Evolutionary conservation across 495 filamentous ascomycete genomes (phyloP).

Genomic region (Podospora didyma): DNA sequence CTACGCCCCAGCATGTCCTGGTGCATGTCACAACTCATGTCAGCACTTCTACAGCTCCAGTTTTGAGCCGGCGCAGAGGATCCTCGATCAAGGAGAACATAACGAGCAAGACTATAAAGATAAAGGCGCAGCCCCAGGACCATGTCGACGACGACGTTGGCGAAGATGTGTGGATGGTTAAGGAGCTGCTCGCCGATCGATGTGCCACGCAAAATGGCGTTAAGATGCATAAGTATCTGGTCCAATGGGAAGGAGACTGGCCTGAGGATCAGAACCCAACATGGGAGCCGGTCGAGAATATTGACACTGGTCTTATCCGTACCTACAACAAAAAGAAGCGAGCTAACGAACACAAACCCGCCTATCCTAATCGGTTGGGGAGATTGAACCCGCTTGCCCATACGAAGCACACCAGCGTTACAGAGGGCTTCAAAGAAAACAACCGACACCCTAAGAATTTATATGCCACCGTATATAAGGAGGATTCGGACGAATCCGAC

Average conservation of each 20-base stretch:
- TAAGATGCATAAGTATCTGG: constrained; percentile 34
- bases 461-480: constrained; percentile 6
- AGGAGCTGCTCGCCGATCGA: constrained; percentile 33
- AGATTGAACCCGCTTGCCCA: constrained; percentile 8
- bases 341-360: constrained; percentile 9
- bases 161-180: constrained; percentile 31
- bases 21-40: too few relatives aligned
- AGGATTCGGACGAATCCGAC: not conserved
- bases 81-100: not conserved
- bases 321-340: constrained; percentile 30
- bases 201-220: constrained; percentile 15
- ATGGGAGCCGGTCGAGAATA: constrained; percentile 44
- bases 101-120: not conserved
- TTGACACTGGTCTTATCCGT: constrained; percentile 26
- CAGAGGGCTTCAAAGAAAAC: constrained; percentile 38
- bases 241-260: constrained; percentile 47
- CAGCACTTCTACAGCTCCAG: not conserved
- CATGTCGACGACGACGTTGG: constrained; percentile 2
- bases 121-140: constrained; percentile 1
- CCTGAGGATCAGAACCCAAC: constrained; percentile 42
- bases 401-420: constrained; percentile 33
- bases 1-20: not conserved
- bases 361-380: constrained; percentile 10
- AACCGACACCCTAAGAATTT: constrained; percentile 5
- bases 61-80: not conserved